Evolutionary conservation across 805 yeast species (phyloP).

Genomic region (Diddensiella santjacobensis): DNA sequence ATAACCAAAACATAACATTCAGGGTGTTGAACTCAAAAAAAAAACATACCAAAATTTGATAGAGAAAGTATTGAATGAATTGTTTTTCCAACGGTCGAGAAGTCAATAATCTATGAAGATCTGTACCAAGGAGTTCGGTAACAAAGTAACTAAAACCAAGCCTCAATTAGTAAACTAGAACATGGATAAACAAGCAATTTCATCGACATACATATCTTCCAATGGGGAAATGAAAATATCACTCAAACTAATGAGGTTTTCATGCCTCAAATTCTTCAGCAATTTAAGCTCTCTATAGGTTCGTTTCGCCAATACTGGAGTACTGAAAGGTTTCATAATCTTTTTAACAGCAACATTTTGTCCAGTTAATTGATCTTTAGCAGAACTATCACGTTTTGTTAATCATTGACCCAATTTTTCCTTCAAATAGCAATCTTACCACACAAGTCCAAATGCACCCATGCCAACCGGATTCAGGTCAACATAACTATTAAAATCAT

Average conservation of each 20-base stretch:
- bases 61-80: slow-evolving; percentile 92
- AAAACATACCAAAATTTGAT: slow-evolving; percentile 61
- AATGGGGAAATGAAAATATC: slow-evolving; percentile 92
- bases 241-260: slow-evolving; percentile 85
- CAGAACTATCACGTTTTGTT: slow-evolving; percentile 46
- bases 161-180: slow-evolving; percentile 20
- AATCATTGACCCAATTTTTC: neutral
- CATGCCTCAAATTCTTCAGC: slow-evolving; percentile 90
- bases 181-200: slow-evolving; percentile 2
- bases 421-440: slow-evolving; percentile 35
- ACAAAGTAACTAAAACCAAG: slow-evolving; percentile 55
- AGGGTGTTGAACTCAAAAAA: too few species aligned
- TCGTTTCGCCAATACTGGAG: slow-evolving; percentile 91
- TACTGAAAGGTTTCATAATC: slow-evolving; percentile 95
- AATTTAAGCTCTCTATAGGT: slow-evolving; percentile 94
- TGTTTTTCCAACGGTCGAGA: slow-evolving; percentile 94
- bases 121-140: slow-evolving; percentile 96
- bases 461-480: slow-evolving; percentile 97
- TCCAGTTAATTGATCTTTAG: slow-evolving; percentile 81
- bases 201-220: slow-evolving; percentile 66
- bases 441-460: slow-evolving; percentile 99
- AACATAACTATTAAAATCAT: slow-evolving; percentile 77
- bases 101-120: slow-evolving; percentile 83
- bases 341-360: slow-evolving; percentile 97
- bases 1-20: too few species aligned